Evolutionary conservation across 139 green algal genomes (phyloP).

Genomic region (Auxenochlorella pyrenoidosa): DNA sequence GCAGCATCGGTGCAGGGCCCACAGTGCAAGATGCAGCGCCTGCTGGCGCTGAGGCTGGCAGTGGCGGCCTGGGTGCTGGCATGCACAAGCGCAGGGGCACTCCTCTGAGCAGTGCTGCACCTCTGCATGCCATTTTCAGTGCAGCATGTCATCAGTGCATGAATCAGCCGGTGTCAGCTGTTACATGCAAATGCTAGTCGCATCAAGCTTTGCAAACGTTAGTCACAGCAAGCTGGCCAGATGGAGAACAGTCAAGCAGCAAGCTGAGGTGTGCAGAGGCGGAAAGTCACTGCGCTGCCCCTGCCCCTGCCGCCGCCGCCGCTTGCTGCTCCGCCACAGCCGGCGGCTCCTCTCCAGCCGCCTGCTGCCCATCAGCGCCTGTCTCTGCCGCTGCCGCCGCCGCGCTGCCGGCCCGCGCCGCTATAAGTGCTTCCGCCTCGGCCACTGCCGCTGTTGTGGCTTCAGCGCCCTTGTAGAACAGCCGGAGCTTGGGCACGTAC

Average conservation of each 20-base stretch:
- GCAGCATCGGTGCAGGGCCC: too few species aligned
- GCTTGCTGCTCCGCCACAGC: too few species aligned
- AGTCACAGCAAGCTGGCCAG: background rate
- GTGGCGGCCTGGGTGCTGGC: background rate
- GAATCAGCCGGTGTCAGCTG: too few species aligned
- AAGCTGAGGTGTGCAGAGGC: too few species aligned
- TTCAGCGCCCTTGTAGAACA: conserved; percentile 30
- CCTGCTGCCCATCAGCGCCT: background rate
- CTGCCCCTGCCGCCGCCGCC: too few species aligned
- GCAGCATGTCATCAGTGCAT: too few species aligned
- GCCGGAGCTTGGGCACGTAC: conserved; percentile 51
- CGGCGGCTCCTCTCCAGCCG: background rate
- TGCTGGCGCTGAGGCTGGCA: background rate
- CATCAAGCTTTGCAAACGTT: background rate
- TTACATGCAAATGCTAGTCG: background rate
- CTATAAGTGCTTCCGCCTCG: background rate
- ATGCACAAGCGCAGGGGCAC: background rate
- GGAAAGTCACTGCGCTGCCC: too few species aligned
- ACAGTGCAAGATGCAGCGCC: background rate
- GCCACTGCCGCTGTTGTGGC: background rate
- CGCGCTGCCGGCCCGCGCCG: background rate
- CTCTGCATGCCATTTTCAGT: background rate
- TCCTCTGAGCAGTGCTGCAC: background rate
- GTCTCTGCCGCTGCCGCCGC: background rate
- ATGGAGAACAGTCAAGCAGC: background rate